Evolutionary conservation across 2,329 filamentous ascomycete genomes (phyloP), one percentile per base, ranked within the genome.

Genomic region (Cryoendolithus antarcticus): DNA sequence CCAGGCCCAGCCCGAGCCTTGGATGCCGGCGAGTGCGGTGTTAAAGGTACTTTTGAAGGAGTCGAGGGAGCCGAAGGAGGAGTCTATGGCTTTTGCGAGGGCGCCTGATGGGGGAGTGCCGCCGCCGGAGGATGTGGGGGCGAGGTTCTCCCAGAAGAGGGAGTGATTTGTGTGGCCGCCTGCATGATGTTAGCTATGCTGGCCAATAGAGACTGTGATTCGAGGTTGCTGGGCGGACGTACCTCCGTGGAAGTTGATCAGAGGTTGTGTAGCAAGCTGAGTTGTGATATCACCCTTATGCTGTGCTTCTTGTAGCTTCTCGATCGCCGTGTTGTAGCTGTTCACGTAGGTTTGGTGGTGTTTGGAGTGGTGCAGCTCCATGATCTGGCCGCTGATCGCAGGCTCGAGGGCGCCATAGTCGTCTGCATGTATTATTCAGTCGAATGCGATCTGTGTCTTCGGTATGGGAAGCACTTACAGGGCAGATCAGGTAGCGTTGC

Each of bases 391-490:
- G 35, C 82, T 88, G 68, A 94, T 74, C 59, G 72, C 63, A 51
- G 75, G 76, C 69, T 98, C 91, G 55, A 98, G 86, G 38, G 88
- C 91, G 60, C 82, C 85, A 64, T 95, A 98, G 72, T 95, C 91
- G 62, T 96, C 89, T 94, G 50, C 3, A 3, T 6, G 30, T 32
- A n/a, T n/a, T n/a, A n/a, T n/a, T 6, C 29, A 38, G 9, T 3
- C 5, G 9, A 19, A 8, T 8, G 9, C 8, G 32, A 8, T 8
- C 9, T 34, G 29, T 30, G 29, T 12, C 5, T 34, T 15, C 12
- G 29, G 29, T 8, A n/a, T 30, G 13, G 12, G 11, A 15, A 29
- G 9, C 29, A 8, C 29, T 30, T n/a, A 85, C 80, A 86, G 54
- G 76, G 60, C 9, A 96, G 79, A 57, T 95, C 88, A 48, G 91